Evolutionary conservation across 768 basidiomycete genomes (phyloP).

Genomic region (Russula foetens): DNA sequence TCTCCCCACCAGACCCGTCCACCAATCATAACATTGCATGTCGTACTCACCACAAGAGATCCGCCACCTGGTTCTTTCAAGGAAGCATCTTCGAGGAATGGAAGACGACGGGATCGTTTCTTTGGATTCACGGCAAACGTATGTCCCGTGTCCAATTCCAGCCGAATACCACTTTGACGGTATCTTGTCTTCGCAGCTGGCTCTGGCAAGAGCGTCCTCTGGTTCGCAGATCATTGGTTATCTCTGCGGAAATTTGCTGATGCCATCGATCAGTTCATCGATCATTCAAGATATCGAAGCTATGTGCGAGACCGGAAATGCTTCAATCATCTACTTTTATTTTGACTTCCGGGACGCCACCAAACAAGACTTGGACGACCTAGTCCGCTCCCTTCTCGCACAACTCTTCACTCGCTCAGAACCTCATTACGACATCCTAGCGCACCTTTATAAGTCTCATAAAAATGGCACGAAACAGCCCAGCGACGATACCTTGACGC

Average conservation of each 20-base stretch:
- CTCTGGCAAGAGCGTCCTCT: not conserved
- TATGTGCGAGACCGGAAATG: not conserved
- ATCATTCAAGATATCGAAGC: not conserved
- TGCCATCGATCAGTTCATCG: not conserved
- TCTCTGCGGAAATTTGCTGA: not conserved
- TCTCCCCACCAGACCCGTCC: not conserved
- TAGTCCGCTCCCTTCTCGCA: not conserved
- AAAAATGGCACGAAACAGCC: not conserved
- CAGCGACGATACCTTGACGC: not conserved
- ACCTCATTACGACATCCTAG: not conserved
- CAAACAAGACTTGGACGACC: not conserved
- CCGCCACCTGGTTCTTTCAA: not conserved
- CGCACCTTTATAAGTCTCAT: not conserved
- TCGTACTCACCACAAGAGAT: not conserved
- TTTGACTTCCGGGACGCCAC: too few species aligned
- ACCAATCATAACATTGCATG: too few species aligned
- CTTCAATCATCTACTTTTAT: too few species aligned
- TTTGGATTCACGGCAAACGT: conserved; percentile 6
- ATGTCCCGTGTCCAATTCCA: not conserved
- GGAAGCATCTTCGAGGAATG: not conserved
- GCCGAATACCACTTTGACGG: not conserved
- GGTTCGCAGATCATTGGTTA: not conserved
- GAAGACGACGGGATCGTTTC: not conserved
- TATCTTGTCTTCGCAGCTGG: not conserved
- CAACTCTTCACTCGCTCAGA: not conserved